Evolutionary conservation across 2,329 filamentous ascomycete species (phyloP), one percentile per base, ranked within the genome.

Genomic region (Daldinia sp.): DNA sequence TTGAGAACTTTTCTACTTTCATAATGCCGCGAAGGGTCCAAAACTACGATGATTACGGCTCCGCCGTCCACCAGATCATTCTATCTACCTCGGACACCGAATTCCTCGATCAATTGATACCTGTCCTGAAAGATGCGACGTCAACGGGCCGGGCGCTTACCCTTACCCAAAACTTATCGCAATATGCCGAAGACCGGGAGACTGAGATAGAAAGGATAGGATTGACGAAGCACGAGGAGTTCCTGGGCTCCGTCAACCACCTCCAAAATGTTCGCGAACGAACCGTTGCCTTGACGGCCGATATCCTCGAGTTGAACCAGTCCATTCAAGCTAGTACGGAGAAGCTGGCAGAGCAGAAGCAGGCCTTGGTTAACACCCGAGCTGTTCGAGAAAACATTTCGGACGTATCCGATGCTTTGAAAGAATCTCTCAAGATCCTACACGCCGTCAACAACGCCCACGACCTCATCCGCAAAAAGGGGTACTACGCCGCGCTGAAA

Each of bases 291-390:
- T 81, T 99, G 72, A 98, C 94, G 1, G 87, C 90, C 35, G 94
- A 99, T 76, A 98, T 99, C 61, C 81, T 99, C 66, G 87, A 92
- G 70, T 84, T 99, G 59, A 98, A 97, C 73, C 91, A 96, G 76
- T 96, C 93, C 6, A 98, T 99, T 56, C 94, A 98, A 78, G 85
- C 90, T 47, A 98, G 94, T 75, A 98, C 95, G 0, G 93, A 98
- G 80, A 94, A 93, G 76, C 83, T 99, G 32, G 94, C 94, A 0
- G 91, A 92, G 73, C 94, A 98, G 78, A 99, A 99, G 79, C 94
- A 94, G 76, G 91, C 91, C 1, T 82, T 99, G 29, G 95, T 99
- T 23, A 93, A 98, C 73, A 97, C 94, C 3, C 89, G 94, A 51
- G 90, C 91, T 25, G 91, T 98, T 45, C 89, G 94, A 9, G 94